Evolutionary conservation across 176 grass and related monocot genomes (phyloP).

Genomic region (Carex scoparia): DNA sequence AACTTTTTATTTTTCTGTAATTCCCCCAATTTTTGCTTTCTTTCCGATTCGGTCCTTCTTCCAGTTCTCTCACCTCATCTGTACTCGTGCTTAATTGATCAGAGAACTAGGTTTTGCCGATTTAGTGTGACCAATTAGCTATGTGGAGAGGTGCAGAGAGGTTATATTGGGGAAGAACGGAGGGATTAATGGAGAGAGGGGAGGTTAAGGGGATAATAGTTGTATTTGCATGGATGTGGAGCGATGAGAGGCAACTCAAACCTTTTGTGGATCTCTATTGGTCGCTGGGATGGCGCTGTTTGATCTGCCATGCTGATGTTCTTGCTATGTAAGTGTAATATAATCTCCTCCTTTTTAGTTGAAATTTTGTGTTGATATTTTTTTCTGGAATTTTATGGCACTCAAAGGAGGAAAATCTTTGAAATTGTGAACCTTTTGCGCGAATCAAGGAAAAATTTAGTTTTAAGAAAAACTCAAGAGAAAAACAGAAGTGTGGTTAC

Average conservation of each 20-base stretch:
- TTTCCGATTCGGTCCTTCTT: background rate
- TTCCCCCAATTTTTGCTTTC: conserved; percentile 21
- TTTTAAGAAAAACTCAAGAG: background rate
- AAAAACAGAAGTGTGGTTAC: background rate
- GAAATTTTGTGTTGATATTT: background rate
- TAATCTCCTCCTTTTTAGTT: background rate
- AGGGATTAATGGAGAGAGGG: conserved; percentile 22
- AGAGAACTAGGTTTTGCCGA: background rate
- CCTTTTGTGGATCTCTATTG: conserved; percentile 80
- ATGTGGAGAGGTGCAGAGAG: conserved; percentile 82
- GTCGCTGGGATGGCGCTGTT: conserved; percentile 74
- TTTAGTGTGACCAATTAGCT: background rate
- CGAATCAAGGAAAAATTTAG: background rate
- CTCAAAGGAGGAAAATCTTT: background rate
- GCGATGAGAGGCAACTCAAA: conserved; percentile 71
- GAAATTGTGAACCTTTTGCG: background rate
- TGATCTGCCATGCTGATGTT: conserved; percentile 86
- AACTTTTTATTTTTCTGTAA: conserved; percentile 24
- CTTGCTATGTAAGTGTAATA: conserved; percentile 57
- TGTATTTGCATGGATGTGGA: conserved; percentile 78
- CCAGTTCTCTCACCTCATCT: conserved; percentile 25
- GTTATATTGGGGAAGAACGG: conserved; percentile 61
- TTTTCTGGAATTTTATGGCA: background rate
- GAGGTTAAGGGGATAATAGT: conserved; percentile 58
- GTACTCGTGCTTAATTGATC: conserved; percentile 14